Evolutionary conservation across 106 monocot species (phyloP).

Genomic region (Allium fistulosum): DNA sequence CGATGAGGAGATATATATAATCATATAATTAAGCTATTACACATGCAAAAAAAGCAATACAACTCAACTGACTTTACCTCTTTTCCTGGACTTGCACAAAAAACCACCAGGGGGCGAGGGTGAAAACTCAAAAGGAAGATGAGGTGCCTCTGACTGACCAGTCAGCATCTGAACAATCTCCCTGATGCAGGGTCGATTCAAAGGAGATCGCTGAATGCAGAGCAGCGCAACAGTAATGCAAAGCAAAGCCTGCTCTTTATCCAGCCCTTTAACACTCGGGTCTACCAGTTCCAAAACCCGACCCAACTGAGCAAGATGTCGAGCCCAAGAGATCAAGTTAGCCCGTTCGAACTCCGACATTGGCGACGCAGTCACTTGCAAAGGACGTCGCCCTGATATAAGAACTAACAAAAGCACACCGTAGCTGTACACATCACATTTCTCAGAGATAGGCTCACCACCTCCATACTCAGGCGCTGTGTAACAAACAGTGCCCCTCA

Average conservation of each 20-base stretch:
- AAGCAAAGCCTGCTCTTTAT: conserved; percentile 68
- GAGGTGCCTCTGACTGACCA: conserved; percentile 64
- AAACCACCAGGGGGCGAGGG: conserved; percentile 73
- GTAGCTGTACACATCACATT: conserved; percentile 95
- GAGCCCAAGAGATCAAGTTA: conserved; percentile 89
- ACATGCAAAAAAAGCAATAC: not conserved
- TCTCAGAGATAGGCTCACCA: conserved; percentile 68
- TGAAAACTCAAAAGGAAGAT: conserved; percentile 83
- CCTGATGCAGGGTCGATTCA: conserved; percentile 49
- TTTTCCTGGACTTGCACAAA: conserved; percentile 56
- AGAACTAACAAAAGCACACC: conserved; percentile 85
- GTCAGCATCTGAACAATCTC: conserved; percentile 76
- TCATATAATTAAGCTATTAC: too few species aligned
- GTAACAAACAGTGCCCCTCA: conserved; percentile 95
- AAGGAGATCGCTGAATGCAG: conserved; percentile 78
- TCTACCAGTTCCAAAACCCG: conserved; percentile 76
- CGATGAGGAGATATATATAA: too few species aligned
- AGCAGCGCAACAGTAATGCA: conserved; percentile 83
- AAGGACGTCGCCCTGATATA: conserved; percentile 81
- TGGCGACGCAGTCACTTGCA: conserved; percentile 78
- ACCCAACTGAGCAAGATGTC: conserved; percentile 62
- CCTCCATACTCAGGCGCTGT: conserved; percentile 80
- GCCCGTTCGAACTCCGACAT: conserved; percentile 93
- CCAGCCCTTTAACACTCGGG: conserved; percentile 33
- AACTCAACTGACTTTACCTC: conserved; percentile 36